Conservation (phyloP, 2,329 filamentous ascomycete genomes). For the Polychaeton citri region DNA sequence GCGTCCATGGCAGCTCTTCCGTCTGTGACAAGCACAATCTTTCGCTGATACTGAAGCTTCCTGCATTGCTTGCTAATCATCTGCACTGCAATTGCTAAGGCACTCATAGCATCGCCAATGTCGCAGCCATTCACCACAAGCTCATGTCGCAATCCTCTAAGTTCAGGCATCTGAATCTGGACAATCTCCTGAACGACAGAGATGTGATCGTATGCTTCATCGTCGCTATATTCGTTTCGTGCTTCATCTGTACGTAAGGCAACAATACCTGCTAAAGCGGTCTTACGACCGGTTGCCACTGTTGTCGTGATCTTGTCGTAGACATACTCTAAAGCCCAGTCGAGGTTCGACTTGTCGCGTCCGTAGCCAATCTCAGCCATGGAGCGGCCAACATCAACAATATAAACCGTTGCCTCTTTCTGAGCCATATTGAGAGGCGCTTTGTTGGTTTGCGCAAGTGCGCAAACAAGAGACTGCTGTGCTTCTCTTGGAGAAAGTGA, state of each 20-base stretch:
- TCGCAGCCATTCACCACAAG: conserved; percentile 56
- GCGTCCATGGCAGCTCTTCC: conserved; percentile 59
- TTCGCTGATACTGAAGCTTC: conserved; percentile 67
- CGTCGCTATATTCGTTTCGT: conserved; percentile 46
- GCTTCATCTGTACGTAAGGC: conserved; percentile 71
- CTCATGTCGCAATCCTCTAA: conserved; percentile 49
- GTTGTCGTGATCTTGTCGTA: conserved; percentile 84
- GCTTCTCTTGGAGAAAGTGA: too few relatives aligned
- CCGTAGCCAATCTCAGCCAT: conserved; percentile 64
- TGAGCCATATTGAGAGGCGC: conserved; percentile 68
- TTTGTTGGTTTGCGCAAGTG: too few relatives aligned
- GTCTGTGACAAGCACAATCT: conserved; percentile 77
- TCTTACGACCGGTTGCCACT: conserved; percentile 59
- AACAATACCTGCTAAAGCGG: conserved; percentile 62
- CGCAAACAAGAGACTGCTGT: too few relatives aligned
- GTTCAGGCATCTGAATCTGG: conserved; percentile 56
- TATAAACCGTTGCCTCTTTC: conserved; percentile 87
- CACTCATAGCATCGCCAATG: conserved; percentile 71
- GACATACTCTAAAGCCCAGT: conserved; percentile 81
- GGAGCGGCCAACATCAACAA: conserved; percentile 76
- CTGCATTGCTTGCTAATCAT: conserved; percentile 74
- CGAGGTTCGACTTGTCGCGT: conserved; percentile 64
- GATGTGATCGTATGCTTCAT: conserved; percentile 70
- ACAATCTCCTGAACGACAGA: conserved; percentile 50
- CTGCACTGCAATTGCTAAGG: conserved; percentile 70